Evolutionary conservation across 345 rosid species (phyloP).

Genomic region (Ceriops zippeliana): DNA sequence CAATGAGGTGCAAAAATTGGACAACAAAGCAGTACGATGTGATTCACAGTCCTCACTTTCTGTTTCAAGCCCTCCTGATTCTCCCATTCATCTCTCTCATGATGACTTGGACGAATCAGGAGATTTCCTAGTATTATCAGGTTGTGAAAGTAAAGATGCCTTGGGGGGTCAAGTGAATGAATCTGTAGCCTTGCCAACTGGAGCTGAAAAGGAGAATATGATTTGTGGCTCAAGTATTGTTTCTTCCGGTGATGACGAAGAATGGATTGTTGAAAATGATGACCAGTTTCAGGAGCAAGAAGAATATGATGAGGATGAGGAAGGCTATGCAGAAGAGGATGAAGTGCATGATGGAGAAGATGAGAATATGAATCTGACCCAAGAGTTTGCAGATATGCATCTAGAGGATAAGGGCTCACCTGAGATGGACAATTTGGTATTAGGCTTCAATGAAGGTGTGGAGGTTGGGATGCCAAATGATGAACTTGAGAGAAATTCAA

Average conservation of each 20-base stretch:
- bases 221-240: constrained; percentile 43
- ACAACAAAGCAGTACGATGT: constrained; percentile 50
- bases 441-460: constrained; percentile 86
- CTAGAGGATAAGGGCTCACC: constrained; percentile 56
- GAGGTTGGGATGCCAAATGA: constrained; percentile 81
- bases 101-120: constrained; percentile 91
- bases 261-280: constrained; percentile 69
- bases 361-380: constrained; percentile 47
- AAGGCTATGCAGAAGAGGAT: constrained; percentile 80
- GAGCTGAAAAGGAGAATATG: constrained; percentile 45
- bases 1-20: constrained; percentile 41
- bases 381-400: constrained; percentile 56
- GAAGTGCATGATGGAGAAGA: constrained; percentile 71
- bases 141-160: constrained; percentile 40
- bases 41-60: constrained; percentile 95
- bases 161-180: constrained; percentile 38
- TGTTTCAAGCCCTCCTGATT: constrained; percentile 88
- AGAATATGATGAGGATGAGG: constrained; percentile 93
- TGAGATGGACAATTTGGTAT: constrained; percentile 52
- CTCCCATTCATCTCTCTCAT: constrained; percentile 87
- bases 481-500: constrained; percentile 60
- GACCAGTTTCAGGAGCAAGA: constrained; percentile 78
- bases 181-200: constrained; percentile 33
- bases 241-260: constrained; percentile 78
- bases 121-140: constrained; percentile 48